phyloP scores from a whole-genome alignment of 2,329 filamentous ascomycete species.

The Botrytis paeoniae region DNA sequence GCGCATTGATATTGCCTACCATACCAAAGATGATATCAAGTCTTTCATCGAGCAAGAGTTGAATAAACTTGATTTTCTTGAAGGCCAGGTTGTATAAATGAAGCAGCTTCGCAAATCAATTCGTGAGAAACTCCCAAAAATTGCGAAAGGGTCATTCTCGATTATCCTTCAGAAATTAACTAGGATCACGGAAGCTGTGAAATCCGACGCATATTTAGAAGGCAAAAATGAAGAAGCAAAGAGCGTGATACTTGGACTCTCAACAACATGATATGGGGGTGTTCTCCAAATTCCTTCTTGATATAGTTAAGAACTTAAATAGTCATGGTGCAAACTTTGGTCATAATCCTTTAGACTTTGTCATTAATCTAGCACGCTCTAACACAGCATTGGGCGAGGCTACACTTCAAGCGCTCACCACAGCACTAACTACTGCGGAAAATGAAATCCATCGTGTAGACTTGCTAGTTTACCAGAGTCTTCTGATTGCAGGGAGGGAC shows the following conservation, averaged over 20 bases:
- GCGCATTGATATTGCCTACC: fast-evolving
- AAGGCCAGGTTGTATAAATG: neutral
- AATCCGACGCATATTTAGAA: too few relatives aligned
- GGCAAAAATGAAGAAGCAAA: too few relatives aligned
- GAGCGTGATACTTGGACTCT: too few relatives aligned
- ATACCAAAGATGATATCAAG: neutral
- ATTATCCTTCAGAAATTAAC: fast-evolving
- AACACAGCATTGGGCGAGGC: fast-evolving
- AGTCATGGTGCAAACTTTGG: too few relatives aligned
- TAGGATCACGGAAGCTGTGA: too few relatives aligned
- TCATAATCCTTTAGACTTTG: too few relatives aligned
- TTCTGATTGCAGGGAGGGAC: fast-evolving
- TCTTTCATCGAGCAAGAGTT: neutral
- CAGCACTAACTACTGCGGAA: fast-evolving
- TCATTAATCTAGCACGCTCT: neutral
- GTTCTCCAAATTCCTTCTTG: too few relatives aligned
- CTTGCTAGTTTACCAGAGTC: neutral
- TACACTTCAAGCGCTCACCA: neutral
- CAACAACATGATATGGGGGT: too few relatives aligned
- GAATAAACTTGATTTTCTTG: fast-evolving
- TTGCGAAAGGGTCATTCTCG: neutral
- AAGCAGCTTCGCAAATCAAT: neutral
- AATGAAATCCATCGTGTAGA: fast-evolving
- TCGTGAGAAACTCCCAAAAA: neutral
- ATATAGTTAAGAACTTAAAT: too few relatives aligned